Conservation (phyloP, 1,139 yeast genomes). For the Suhomyces yuchorum region DNA sequence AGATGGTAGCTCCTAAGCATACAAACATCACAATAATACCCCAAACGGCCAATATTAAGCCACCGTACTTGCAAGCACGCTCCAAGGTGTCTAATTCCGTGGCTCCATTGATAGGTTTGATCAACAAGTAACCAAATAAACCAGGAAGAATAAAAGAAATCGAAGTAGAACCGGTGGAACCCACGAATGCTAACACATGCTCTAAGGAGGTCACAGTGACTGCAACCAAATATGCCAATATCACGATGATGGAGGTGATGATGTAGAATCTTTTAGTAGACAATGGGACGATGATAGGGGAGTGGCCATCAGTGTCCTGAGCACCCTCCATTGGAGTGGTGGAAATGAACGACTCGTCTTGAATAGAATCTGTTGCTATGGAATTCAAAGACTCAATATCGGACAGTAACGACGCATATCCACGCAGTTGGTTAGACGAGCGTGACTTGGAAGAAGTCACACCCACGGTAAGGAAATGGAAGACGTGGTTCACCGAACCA, state of each 20-base stretch:
- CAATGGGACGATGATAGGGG: constrained; percentile 55
- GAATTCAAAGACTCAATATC: constrained; percentile 22
- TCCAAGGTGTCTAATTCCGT: constrained; percentile 42
- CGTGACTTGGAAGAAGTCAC: constrained; percentile 17
- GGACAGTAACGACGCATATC: constrained; percentile 20
- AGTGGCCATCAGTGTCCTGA: constrained; percentile 52
- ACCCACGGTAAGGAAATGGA: constrained; percentile 51
- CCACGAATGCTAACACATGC: constrained; percentile 86
- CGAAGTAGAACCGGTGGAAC: constrained; percentile 93
- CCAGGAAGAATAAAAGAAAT: constrained; percentile 94
- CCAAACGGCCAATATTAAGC: constrained; percentile 67
- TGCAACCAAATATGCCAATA: constrained; percentile 71
- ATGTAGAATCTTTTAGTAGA: constrained; percentile 54
- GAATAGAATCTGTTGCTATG: constrained; percentile 20
- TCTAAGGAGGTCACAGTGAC: constrained; percentile 77
- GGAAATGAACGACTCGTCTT: constrained; percentile 43
- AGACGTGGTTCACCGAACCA: constrained; percentile 68
- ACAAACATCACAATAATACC: constrained; percentile 78
- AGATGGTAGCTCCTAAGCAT: constrained; percentile 74
- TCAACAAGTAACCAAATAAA: constrained; percentile 74
- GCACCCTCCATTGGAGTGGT: constrained; percentile 55
- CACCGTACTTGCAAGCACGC: constrained; percentile 53
- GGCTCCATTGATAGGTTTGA: constrained; percentile 44
- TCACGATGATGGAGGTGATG: constrained; percentile 67
- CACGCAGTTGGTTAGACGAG: constrained; percentile 12